These are phyloP conservation scores for Chrysoporthe puriensis DNA, from an alignment of 2,329 filamentous ascomycete genomes.

Conservation along the genomic window DNA sequence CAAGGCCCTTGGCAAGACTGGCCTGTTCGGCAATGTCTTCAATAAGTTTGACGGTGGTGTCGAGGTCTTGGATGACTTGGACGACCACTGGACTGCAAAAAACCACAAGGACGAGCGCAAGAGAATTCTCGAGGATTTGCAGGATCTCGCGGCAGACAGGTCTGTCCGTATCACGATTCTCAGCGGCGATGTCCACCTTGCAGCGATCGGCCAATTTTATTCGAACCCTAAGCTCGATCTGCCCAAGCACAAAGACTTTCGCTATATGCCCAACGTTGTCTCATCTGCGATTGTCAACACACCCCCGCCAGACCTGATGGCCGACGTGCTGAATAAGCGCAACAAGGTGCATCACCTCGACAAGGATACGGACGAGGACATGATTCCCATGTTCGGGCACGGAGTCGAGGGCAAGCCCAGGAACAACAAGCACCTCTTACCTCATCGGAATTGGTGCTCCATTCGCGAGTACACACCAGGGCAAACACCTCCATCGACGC, in stretches of 20 bases:
- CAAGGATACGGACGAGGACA: slow-evolving; percentile 84
- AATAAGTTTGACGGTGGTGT: slow-evolving; percentile 92
- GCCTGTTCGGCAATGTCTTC: slow-evolving; percentile 76
- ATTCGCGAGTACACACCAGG: slow-evolving; percentile 85
- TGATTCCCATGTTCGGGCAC: slow-evolving; percentile 90
- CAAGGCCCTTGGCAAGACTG: slow-evolving; percentile 83
- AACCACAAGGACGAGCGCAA: slow-evolving; percentile 90
- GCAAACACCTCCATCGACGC: slow-evolving; percentile 70
- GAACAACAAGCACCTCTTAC: slow-evolving; percentile 88
- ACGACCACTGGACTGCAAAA: slow-evolving; percentile 97
- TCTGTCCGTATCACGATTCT: slow-evolving; percentile 90
- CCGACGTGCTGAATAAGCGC: slow-evolving; percentile 89
- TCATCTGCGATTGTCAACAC: slow-evolving; percentile 94
- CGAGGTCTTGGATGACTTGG: slow-evolving; percentile 88
- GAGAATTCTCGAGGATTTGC: slow-evolving; percentile 85
- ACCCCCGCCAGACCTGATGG: slow-evolving; percentile 84
- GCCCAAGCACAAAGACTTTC: slow-evolving; percentile 86
- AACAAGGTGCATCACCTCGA: slow-evolving; percentile 80
- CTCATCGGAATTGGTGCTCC: slow-evolving; percentile 93
- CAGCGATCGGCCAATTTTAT: slow-evolving; percentile 92
- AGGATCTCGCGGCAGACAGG: slow-evolving; percentile 90
- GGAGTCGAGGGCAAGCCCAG: slow-evolving; percentile 87
- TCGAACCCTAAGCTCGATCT: slow-evolving; percentile 81
- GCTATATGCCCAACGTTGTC: slow-evolving; percentile 96
- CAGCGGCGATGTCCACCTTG: slow-evolving; percentile 91